Conservation (phyloP, 2,329 filamentous ascomycete species). For the Botrytis fabae region DNA sequence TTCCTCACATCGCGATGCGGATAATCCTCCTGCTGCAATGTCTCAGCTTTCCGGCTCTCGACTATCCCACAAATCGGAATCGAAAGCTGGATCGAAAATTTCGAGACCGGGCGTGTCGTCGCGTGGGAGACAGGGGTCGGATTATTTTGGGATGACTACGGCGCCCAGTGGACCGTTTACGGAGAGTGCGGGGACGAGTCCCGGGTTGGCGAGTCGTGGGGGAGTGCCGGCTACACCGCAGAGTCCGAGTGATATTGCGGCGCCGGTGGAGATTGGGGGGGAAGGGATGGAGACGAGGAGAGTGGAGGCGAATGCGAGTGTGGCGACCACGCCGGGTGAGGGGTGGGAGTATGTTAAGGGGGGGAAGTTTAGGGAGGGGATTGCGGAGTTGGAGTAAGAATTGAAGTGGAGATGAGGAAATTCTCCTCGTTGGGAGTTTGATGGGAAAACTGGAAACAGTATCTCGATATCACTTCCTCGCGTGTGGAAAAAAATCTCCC, state of each 20-base stretch:
- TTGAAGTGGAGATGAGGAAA: background rate
- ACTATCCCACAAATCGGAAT: background rate
- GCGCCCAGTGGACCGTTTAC: conserved; percentile 49
- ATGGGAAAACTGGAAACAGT: background rate
- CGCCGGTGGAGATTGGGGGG: conserved; percentile 55
- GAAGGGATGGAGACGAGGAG: conserved; percentile 36
- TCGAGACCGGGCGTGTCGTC: background rate
- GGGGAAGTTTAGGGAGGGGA: background rate
- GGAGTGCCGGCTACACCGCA: conserved; percentile 49
- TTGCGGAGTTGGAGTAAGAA: background rate
- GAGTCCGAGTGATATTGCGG: conserved; percentile 51
- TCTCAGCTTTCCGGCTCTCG: conserved; percentile 27
- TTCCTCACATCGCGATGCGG: conserved; percentile 7
- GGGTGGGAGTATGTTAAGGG: background rate
- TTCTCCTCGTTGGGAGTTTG: background rate
- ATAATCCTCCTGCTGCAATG: conserved; percentile 25
- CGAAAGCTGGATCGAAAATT: conserved; percentile 7
- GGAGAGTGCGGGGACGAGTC: conserved; percentile 38
- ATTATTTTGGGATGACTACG: conserved; percentile 37
- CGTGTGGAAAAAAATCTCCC: background rate
- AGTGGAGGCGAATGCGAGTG: background rate
- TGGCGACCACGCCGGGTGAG: background rate
- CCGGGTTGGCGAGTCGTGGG: conserved; percentile 27
- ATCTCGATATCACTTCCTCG: background rate
- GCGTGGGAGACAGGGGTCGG: conserved; percentile 23